These are phyloP conservation scores for Harringtonia lauricola DNA, from an alignment of 2,329 filamentous ascomycete species.

Conservation along the genomic window DNA sequence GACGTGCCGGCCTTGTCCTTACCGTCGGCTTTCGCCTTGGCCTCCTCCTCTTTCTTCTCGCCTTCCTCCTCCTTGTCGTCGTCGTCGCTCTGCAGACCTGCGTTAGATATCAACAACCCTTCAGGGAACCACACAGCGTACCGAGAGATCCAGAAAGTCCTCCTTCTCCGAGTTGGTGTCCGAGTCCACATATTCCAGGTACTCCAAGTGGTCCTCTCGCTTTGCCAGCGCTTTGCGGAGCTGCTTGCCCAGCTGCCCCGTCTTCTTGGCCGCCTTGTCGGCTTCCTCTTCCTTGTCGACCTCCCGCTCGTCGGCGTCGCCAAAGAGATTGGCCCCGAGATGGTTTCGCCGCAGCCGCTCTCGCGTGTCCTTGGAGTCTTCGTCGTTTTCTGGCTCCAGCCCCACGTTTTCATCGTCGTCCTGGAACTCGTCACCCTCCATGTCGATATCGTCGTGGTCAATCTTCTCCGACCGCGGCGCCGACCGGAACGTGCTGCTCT, in stretches of 20 bases:
- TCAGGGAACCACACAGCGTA: conserved; percentile 3
- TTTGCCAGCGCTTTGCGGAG: conserved; percentile 73
- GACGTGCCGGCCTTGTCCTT: conserved; percentile 42
- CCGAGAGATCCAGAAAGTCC: conserved; percentile 20
- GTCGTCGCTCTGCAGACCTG: not conserved
- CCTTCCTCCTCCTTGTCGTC: conserved; percentile 2
- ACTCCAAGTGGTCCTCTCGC: conserved; percentile 77
- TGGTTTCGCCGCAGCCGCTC: conserved; percentile 69
- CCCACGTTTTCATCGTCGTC: conserved; percentile 75
- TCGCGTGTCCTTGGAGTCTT: conserved; percentile 63
- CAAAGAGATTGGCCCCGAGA: conserved; percentile 77
- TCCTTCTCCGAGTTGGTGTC: conserved; percentile 47
- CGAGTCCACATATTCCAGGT: conserved; percentile 79
- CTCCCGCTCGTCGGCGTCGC: conserved; percentile 55
- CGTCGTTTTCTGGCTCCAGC: conserved; percentile 69
- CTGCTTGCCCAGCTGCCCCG: conserved; percentile 65
- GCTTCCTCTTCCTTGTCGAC: conserved; percentile 66
- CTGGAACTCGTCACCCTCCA: conserved; percentile 66
- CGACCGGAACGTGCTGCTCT: conserved; percentile 52
- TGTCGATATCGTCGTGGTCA: conserved; percentile 60
- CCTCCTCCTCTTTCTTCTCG: conserved; percentile 21
- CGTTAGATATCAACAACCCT: not conserved
- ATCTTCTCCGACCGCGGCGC: conserved; percentile 52
- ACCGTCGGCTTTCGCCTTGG: conserved; percentile 36
- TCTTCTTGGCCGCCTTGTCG: conserved; percentile 52